Percentiles rank a stretch among this genome's conserved stretches.
phyloP scores from a whole-genome alignment of 2,329 filamentous ascomycete species.

The Penicillium brevicompactum region DNA sequence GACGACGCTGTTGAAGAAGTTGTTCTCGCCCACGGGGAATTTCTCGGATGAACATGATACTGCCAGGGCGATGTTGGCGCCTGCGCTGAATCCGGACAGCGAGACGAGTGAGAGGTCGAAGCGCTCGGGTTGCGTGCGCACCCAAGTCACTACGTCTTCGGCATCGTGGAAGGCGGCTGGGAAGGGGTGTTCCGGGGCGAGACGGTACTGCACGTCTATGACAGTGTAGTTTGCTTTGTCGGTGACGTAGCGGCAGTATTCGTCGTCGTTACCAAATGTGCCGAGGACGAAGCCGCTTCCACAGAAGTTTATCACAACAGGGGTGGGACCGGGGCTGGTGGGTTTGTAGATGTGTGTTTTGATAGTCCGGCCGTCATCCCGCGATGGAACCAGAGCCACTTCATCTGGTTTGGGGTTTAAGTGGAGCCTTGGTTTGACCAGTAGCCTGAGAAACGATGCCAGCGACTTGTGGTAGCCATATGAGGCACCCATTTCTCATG shows the following conservation, averaged over 20 bases:
- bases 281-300: constrained; percentile 35
- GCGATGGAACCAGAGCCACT: constrained; percentile 23
- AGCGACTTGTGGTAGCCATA: constrained; percentile 18
- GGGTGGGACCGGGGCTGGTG: constrained; percentile 10
- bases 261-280: constrained; percentile 30
- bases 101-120: constrained; percentile 35
- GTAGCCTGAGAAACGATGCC: constrained; percentile 17
- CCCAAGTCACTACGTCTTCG: constrained; percentile 36
- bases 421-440: constrained; percentile 19
- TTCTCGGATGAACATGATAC: constrained; percentile 22
- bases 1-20: constrained; percentile 28
- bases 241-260: constrained; percentile 29
- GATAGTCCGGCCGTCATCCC: constrained; percentile 26
- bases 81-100: constrained; percentile 46
- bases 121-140: constrained; percentile 28
- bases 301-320: constrained; percentile 34
- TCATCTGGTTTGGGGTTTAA: constrained; percentile 23
- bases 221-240: constrained; percentile 29
- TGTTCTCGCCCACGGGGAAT: constrained; percentile 5
- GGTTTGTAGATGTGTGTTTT: constrained; percentile 30
- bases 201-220: constrained; percentile 42
- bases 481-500: constrained; percentile 11
- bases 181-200: constrained; percentile 42
- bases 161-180: constrained; percentile 42
- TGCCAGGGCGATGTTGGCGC: constrained; percentile 41